These are phyloP conservation scores for Datura wrightii DNA, from an alignment of 257 asterid species.

Conservation along the genomic window DNA sequence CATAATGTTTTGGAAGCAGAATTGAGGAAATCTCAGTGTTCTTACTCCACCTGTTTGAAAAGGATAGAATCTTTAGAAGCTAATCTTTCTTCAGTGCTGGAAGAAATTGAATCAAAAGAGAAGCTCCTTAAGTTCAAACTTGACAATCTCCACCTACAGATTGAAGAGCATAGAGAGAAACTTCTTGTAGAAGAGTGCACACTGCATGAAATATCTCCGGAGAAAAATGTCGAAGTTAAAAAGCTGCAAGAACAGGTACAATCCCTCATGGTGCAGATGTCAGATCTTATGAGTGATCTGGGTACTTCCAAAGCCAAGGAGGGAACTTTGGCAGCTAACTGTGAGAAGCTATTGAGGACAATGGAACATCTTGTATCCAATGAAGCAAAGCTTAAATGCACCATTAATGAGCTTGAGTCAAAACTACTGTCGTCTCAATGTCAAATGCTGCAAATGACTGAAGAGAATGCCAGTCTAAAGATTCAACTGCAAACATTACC, in stretches of 20 bases:
- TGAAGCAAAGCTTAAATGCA: constrained; percentile 41
- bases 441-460: constrained; percentile 47
- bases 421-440: constrained; percentile 38
- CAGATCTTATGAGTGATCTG: constrained; percentile 31
- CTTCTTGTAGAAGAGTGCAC: constrained; percentile 16
- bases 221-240: constrained; percentile 23
- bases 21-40: constrained; percentile 42
- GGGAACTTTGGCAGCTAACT: constrained; percentile 34
- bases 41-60: constrained; percentile 35
- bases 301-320: constrained; percentile 29
- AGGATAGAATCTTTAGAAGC: constrained; percentile 33
- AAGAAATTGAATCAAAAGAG: constrained; percentile 37
- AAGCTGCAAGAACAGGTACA: constrained; percentile 26
- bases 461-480: constrained; percentile 40
- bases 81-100: constrained; percentile 32
- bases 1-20: constrained; percentile 47
- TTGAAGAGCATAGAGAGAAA: constrained; percentile 8
- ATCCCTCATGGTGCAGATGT: background rate
- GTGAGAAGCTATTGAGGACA: constrained; percentile 34
- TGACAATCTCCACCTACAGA: constrained; percentile 19
- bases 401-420: constrained; percentile 43
- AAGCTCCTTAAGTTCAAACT: constrained; percentile 27
- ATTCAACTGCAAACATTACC: constrained; percentile 38
- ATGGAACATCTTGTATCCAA: constrained; percentile 32
- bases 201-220: constrained; percentile 24